Percentiles rank a stretch among this genome's conserved stretches.
Conservation (phyloP, 352 stramenopile species). For the Phytophthora megakarya region DNA sequence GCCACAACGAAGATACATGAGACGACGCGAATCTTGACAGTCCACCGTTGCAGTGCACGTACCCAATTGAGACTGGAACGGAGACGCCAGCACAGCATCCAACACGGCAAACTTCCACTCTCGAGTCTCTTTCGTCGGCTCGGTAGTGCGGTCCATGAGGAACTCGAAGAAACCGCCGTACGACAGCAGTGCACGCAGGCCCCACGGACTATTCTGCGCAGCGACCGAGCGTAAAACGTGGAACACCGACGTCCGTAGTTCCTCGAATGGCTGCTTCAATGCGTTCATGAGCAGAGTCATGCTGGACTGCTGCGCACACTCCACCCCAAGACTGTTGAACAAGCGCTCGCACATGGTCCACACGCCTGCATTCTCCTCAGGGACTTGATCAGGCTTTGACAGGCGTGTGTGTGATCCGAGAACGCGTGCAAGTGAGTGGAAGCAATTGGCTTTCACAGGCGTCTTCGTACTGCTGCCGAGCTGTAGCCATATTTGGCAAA, state of each 20-base stretch:
- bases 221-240: conserved; percentile 78
- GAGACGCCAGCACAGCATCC: conserved; percentile 76
- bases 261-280: conserved; percentile 86
- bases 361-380: conserved; percentile 59
- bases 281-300: conserved; percentile 74
- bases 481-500: conserved; percentile 68
- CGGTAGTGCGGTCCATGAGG: conserved; percentile 77
- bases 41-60: conserved; percentile 28
- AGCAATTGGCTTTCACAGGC: conserved; percentile 76
- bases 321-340: conserved; percentile 65
- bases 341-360: conserved; percentile 72
- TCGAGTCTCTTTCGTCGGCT: conserved; percentile 82
- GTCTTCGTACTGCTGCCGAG: conserved; percentile 66
- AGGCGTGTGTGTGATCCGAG: conserved; percentile 58
- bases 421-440: conserved; percentile 68
- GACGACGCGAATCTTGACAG: conserved; percentile 5
- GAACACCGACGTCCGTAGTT: conserved; percentile 79
- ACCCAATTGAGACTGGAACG: conserved; percentile 65
- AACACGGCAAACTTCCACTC: conserved; percentile 91
- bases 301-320: conserved; percentile 56
- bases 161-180: conserved; percentile 90
- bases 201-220: conserved; percentile 81
- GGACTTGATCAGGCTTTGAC: conserved; percentile 37
- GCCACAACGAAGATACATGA: conserved; percentile 27
- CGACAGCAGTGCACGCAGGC: conserved; percentile 59